Conservation (phyloP, 2,329 filamentous ascomycete genomes). For the Penicillium palitans region DNA sequence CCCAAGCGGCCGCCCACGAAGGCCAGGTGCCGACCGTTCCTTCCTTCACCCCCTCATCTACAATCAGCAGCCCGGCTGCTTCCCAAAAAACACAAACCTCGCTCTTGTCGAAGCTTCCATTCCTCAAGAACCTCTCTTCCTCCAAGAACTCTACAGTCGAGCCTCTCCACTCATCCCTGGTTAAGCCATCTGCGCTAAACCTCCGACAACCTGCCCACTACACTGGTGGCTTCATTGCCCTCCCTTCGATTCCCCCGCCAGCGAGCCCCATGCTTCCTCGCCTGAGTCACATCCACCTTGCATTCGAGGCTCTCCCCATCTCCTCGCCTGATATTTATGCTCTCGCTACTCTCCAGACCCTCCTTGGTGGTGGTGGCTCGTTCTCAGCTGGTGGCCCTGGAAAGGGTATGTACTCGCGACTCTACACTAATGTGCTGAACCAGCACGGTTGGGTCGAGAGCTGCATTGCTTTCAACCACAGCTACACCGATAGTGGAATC, state of each 20-base stretch:
- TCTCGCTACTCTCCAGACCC: conserved; percentile 88
- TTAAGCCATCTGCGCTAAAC: conserved; percentile 52
- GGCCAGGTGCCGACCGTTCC: conserved; percentile 38
- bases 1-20: conserved; percentile 29
- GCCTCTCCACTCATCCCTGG: conserved; percentile 51
- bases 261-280: conserved; percentile 73
- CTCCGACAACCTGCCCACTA: conserved; percentile 72
- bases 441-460: conserved; percentile 97
- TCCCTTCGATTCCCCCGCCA: conserved; percentile 77
- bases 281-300: conserved; percentile 90
- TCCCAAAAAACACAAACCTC: conserved; percentile 56
- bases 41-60: conserved; percentile 45
- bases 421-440: conserved; percentile 97
- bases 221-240: conserved; percentile 87
- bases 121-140: conserved; percentile 84
- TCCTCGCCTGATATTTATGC: conserved; percentile 92
- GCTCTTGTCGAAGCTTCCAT: conserved; percentile 79
- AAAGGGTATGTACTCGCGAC: conserved; percentile 97
- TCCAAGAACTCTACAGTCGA: conserved; percentile 62
- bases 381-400: conserved; percentile 96
- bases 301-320: conserved; percentile 92
- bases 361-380: conserved; percentile 92
- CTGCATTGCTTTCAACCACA: conserved; percentile 95
- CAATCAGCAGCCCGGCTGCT: conserved; percentile 36
- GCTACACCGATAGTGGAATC: conserved; percentile 90